Percentiles rank a stretch among this genome's conserved stretches.
phyloP scores from a whole-genome alignment of 345 rosid species.

The Acer saccharum region DNA sequence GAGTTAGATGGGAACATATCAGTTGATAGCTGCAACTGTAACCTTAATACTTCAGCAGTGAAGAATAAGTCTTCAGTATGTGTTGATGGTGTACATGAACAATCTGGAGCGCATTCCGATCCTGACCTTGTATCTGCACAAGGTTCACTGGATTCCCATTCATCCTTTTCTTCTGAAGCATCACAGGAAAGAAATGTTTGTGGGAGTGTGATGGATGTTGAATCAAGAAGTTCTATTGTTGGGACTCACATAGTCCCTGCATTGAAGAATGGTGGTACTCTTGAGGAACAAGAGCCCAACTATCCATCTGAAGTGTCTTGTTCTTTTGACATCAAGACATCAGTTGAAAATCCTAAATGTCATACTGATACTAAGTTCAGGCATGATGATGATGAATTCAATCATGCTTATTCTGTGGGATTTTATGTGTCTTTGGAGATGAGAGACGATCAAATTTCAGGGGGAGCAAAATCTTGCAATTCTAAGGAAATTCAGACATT shows the following conservation, averaged over 20 bases:
- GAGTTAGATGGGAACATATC: conserved; percentile 16
- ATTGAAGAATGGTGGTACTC: conserved; percentile 21
- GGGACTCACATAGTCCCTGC: conserved; percentile 8
- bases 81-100: conserved; percentile 29
- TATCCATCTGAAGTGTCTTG: conserved; percentile 18
- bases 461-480: conserved; percentile 20
- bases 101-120: conserved; percentile 29
- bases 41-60: conserved; percentile 18
- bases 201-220: conserved; percentile 23
- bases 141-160: conserved; percentile 24
- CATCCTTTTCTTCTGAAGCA: conserved; percentile 27
- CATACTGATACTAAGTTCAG: conserved; percentile 10
- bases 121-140: conserved; percentile 26
- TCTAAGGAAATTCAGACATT: conserved; percentile 20
- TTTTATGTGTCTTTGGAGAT: not conserved
- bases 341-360: conserved; percentile 26
- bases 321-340: conserved; percentile 9
- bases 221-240: conserved; percentile 19
- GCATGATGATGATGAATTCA: not conserved
- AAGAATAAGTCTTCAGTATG: conserved; percentile 22
- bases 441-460: conserved; percentile 26
- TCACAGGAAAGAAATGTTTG: conserved; percentile 13
- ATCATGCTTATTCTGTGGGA: too few species aligned
- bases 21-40: conserved; percentile 13
- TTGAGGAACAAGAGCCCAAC: conserved; percentile 16